phyloP scores from a whole-genome alignment of 2,329 filamentous ascomycete genomes.

The Aplosporella prunicola region DNA sequence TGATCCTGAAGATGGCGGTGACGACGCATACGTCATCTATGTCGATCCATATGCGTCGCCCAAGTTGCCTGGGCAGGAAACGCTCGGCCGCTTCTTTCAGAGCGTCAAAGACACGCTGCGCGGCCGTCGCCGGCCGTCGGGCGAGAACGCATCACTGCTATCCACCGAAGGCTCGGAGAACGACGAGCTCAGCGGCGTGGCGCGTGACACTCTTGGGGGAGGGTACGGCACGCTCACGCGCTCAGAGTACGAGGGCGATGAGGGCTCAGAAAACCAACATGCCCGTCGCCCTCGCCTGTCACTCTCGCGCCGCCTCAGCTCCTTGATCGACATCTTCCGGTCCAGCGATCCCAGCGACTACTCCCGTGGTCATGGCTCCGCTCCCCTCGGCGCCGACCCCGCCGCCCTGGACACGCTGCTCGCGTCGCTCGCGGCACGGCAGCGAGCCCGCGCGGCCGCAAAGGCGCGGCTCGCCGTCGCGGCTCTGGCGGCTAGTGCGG shows the following conservation, averaged over 20 bases:
- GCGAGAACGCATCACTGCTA: constrained; percentile 24
- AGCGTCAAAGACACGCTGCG: constrained; percentile 22
- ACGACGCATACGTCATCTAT: constrained; percentile 59
- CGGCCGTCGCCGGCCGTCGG: constrained; percentile 8
- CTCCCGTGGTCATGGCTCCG: not conserved
- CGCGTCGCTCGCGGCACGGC: constrained; percentile 16
- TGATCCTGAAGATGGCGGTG: constrained; percentile 58
- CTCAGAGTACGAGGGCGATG: too few relatives aligned
- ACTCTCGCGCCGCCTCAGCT: too few relatives aligned
- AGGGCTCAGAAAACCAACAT: too few relatives aligned
- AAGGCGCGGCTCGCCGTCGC: constrained; percentile 38
- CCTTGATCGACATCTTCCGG: constrained; percentile 7
- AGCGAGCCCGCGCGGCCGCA: constrained; percentile 25
- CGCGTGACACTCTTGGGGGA: too few relatives aligned
- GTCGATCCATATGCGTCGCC: constrained; percentile 57
- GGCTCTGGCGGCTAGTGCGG: constrained; percentile 47
- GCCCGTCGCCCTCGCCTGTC: too few relatives aligned
- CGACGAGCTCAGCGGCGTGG: too few relatives aligned
- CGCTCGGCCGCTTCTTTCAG: constrained; percentile 44
- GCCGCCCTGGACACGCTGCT: constrained; percentile 6
- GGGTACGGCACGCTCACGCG: too few relatives aligned
- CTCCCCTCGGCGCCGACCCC: constrained; percentile 1
- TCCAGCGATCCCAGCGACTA: not conserved
- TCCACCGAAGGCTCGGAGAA: constrained; percentile 17
- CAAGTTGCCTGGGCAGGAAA: constrained; percentile 54